Conservation (phyloP, 164 flowering plant genomes). For the grape (Vitis vinifera) region DNA sequence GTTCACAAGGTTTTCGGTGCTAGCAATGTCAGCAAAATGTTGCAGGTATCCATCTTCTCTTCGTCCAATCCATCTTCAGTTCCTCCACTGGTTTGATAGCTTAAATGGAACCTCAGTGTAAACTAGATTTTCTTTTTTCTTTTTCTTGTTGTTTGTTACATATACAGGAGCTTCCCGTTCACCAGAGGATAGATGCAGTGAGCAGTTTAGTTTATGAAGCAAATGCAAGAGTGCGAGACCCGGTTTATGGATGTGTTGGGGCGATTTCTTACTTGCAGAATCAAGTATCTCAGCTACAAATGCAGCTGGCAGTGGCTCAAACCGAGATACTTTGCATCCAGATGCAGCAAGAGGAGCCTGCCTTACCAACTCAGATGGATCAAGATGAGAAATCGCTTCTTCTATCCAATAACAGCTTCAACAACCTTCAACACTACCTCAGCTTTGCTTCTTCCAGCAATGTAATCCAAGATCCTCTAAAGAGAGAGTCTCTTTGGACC, state of each 20-base stretch:
- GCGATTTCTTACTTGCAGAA: constrained; percentile 59
- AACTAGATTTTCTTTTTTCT: constrained; percentile 4
- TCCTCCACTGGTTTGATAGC: too few species aligned
- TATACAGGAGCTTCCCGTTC: constrained; percentile 57
- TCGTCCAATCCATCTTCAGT: constrained; percentile 3
- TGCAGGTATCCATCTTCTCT: constrained; percentile 53
- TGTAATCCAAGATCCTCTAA: constrained; percentile 71
- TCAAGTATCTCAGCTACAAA: constrained; percentile 63
- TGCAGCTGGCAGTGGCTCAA: constrained; percentile 68
- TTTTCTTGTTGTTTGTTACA: neutral
- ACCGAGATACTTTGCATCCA: constrained; percentile 66
- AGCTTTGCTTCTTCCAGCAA: constrained; percentile 54
- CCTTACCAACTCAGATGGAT: constrained; percentile 11
- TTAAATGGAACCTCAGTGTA: too few species aligned
- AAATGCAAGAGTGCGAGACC: constrained; percentile 63
- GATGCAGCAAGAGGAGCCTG: constrained; percentile 51
- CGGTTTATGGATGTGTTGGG: constrained; percentile 71
- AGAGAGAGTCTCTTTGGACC: constrained; percentile 81
- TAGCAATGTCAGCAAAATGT: constrained; percentile 92
- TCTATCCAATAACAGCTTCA: constrained; percentile 24
- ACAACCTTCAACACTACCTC: constrained; percentile 42
- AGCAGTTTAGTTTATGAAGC: constrained; percentile 65
- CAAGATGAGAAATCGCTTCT: constrained; percentile 36
- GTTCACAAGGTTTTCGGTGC: constrained; percentile 93
- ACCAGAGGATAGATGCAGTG: constrained; percentile 67